Evolutionary conservation across 1,284 basidiomycete species (phyloP).

Genomic region (Malassezia nana): DNA sequence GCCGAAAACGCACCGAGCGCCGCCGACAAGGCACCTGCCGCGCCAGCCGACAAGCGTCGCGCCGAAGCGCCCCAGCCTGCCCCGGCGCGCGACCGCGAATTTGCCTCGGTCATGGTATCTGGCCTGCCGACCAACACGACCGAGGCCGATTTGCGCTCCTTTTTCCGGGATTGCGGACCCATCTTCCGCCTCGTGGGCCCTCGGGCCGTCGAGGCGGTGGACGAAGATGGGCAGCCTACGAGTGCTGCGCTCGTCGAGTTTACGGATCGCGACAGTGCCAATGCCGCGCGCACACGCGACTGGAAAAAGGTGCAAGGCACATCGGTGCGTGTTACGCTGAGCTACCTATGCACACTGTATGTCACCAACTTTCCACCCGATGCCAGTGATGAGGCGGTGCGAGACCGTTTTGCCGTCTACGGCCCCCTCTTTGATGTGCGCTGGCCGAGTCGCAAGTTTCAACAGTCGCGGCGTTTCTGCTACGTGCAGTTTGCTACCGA

Average conservation of each 20-base stretch:
- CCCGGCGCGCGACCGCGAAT: conserved; percentile 69
- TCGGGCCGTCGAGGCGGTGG: conserved; percentile 6
- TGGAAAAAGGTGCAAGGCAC: conserved; percentile 61
- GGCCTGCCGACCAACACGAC: conserved; percentile 58
- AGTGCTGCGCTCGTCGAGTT: conserved; percentile 50
- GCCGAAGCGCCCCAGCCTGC: conserved; percentile 17
- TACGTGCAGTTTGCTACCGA: conserved; percentile 83
- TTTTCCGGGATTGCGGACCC: conserved; percentile 63
- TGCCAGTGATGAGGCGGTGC: conserved; percentile 65
- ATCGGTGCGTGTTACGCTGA: conserved; percentile 72
- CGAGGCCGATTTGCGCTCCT: conserved; percentile 59
- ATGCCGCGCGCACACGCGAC: conserved; percentile 79
- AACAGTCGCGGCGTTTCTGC: conserved; percentile 77
- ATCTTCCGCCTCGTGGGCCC: conserved; percentile 37
- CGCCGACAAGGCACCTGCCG: conserved; percentile 1
- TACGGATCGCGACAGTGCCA: conserved; percentile 51
- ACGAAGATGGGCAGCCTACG: conserved; percentile 17
- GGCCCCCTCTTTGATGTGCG: conserved; percentile 85
- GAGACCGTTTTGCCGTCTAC: conserved; percentile 69
- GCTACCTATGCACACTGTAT: conserved; percentile 88
- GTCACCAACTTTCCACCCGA: conserved; percentile 89
- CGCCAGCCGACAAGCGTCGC: conserved; percentile 21
- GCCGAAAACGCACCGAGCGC: not conserved
- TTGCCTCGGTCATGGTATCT: conserved; percentile 78
- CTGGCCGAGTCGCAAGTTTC: conserved; percentile 97